phyloP scores from a whole-genome alignment of 306 rosid genomes.

The Nissolia schottii region DNA sequence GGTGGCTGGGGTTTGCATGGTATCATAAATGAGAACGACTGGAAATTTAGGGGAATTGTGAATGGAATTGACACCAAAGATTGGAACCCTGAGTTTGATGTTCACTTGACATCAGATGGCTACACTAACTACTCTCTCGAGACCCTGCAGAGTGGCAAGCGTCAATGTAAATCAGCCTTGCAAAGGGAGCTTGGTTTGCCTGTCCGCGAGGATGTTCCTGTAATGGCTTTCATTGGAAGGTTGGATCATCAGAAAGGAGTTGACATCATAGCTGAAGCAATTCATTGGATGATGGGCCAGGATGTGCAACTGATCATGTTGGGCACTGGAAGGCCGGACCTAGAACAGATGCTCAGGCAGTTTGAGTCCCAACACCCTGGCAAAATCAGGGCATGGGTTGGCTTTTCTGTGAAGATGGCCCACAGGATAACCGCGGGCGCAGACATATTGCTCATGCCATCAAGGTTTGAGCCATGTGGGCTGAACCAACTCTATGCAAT shows the following conservation, averaged over 20 bases:
- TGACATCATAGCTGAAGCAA: slow-evolving; percentile 79
- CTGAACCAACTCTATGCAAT: slow-evolving; percentile 93
- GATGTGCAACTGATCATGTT: slow-evolving; percentile 83
- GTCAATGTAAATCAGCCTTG: slow-evolving; percentile 77
- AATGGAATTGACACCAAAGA: slow-evolving; percentile 84
- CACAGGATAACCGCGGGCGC: slow-evolving; percentile 93
- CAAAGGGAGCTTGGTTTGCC: slow-evolving; percentile 92
- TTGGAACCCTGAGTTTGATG: slow-evolving; percentile 74
- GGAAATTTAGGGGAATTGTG: slow-evolving; percentile 90
- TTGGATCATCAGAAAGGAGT: slow-evolving; percentile 89
- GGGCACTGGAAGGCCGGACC: slow-evolving; percentile 81
- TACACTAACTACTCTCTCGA: slow-evolving; percentile 75
- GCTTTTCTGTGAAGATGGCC: slow-evolving; percentile 79
- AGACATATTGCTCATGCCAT: slow-evolving; percentile 92
- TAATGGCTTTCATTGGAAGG: slow-evolving; percentile 79
- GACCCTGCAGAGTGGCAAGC: slow-evolving; percentile 71
- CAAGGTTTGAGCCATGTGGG: slow-evolving; percentile 97
- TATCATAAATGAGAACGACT: slow-evolving; percentile 72
- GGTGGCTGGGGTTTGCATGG: slow-evolving; percentile 97
- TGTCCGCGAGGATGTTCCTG: slow-evolving; percentile 60
- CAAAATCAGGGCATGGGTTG: slow-evolving; percentile 86
- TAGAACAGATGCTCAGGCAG: slow-evolving; percentile 69
- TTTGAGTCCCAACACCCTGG: slow-evolving; percentile 46
- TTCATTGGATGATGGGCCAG: slow-evolving; percentile 89
- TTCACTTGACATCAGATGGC: slow-evolving; percentile 73